phyloP scores from a whole-genome alignment of 495 filamentous ascomycete genomes.

The Penicillium canescens region DNA sequence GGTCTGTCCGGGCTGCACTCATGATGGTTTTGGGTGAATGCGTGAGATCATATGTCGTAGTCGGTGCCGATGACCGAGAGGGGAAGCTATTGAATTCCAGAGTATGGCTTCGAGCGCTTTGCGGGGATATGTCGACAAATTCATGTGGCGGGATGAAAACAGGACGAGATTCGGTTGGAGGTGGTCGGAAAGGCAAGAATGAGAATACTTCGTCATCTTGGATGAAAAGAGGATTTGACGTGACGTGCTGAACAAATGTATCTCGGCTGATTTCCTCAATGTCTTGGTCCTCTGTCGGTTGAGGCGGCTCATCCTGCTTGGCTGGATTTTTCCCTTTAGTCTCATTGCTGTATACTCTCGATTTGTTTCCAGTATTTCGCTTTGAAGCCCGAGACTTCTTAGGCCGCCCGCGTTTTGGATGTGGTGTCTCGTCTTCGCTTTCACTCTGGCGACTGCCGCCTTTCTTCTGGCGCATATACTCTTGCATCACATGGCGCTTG shows the following conservation, averaged over 20 bases:
- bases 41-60: slow-evolving; percentile 15
- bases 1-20: slow-evolving; percentile 39
- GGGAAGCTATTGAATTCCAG: slow-evolving; percentile 12
- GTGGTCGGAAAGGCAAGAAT: slow-evolving; percentile 2
- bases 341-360: neutral
- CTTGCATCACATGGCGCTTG: slow-evolving; percentile 50
- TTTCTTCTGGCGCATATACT: slow-evolving; percentile 47
- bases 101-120: slow-evolving; percentile 8
- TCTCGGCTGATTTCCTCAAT: slow-evolving; percentile 3
- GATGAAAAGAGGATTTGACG: neutral
- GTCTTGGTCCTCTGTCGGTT: slow-evolving; percentile 3
- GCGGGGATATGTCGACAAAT: neutral
- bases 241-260: neutral
- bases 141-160: neutral
- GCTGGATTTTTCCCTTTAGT: neutral
- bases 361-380: slow-evolving; percentile 6
- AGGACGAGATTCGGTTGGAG: slow-evolving; percentile 3
- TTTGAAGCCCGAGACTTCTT: slow-evolving; percentile 17
- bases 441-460: slow-evolving; percentile 23
- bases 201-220: neutral
- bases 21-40: slow-evolving; percentile 34
- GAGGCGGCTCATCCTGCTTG: neutral
- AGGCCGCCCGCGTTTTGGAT: slow-evolving; percentile 18
- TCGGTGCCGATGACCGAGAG: slow-evolving; percentile 17
- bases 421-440: slow-evolving; percentile 16